These are phyloP conservation scores for Crithidia thermophila DNA, from an alignment of 208 protist species.

Conservation along the genomic window DNA sequence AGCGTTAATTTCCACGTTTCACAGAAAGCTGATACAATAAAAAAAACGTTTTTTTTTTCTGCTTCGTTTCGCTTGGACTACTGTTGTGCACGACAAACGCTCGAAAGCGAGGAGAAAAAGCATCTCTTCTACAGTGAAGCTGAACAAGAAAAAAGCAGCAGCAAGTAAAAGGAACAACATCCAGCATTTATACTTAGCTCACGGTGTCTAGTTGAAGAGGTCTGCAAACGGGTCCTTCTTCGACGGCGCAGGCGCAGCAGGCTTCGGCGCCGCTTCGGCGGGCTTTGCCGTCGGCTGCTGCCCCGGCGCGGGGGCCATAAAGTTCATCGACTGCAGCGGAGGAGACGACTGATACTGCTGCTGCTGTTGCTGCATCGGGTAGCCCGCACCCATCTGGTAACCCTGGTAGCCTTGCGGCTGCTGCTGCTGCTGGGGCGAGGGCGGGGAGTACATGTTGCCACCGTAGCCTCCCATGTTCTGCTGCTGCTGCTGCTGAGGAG, in stretches of 20 bases:
- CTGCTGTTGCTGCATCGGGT: slow-evolving; percentile 25
- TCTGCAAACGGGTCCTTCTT: slow-evolving; percentile 77
- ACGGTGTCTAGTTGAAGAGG: slow-evolving; percentile 60
- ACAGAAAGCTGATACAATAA: too few relatives aligned
- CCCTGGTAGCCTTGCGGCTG: not conserved
- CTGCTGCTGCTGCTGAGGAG: slow-evolving; percentile 9
- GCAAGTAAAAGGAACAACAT: too few relatives aligned
- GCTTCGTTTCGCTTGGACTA: too few relatives aligned
- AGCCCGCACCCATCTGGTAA: slow-evolving; percentile 19
- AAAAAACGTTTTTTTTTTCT: too few relatives aligned
- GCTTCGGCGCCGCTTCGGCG: not conserved
- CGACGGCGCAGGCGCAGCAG: slow-evolving; percentile 1
- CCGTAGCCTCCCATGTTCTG: slow-evolving; percentile 23
- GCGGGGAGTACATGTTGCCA: not conserved
- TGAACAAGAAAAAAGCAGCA: too few relatives aligned
- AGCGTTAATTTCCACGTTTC: too few relatives aligned
- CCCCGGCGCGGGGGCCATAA: slow-evolving; percentile 48
- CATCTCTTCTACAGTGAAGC: too few relatives aligned
- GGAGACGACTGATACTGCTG: slow-evolving; percentile 21
- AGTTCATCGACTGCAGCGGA: slow-evolving; percentile 42
- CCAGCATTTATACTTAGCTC: too few relatives aligned
- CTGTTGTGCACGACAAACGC: too few relatives aligned
- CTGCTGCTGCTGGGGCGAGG: slow-evolving; percentile 24
- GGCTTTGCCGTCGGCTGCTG: slow-evolving; percentile 23
- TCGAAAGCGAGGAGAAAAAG: too few relatives aligned